Percentiles rank a stretch among this genome's conserved stretches.
Evolutionary conservation across 2,329 filamentous ascomycete genomes (phyloP).

Genomic region (Tolypocladium pustulatum): DNA sequence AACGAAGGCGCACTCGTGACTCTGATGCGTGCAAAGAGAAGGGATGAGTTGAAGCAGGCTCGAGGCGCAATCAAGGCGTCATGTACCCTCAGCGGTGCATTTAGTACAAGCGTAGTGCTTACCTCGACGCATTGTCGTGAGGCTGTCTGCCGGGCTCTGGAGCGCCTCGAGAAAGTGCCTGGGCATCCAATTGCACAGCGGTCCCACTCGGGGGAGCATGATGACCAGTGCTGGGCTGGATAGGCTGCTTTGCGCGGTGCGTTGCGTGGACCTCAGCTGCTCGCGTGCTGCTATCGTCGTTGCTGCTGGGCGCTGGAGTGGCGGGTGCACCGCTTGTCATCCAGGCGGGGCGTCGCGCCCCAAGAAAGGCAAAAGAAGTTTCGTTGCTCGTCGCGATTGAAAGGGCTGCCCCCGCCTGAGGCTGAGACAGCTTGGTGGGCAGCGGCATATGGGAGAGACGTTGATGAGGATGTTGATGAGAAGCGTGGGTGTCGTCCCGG

Average conservation of each 20-base stretch:
- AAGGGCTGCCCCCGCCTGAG: slow-evolving; percentile 11
- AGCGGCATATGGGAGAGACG: slow-evolving; percentile 13
- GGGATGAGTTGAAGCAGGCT: not conserved
- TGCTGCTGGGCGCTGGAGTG: not conserved
- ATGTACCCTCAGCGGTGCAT: not conserved
- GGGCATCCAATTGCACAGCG: not conserved
- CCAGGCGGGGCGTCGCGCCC: slow-evolving; percentile 21
- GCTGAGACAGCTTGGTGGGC: slow-evolving; percentile 8
- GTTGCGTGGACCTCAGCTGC: not conserved
- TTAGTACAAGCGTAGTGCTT: not conserved
- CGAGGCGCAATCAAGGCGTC: not conserved
- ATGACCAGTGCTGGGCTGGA: not conserved
- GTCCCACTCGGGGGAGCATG: not conserved
- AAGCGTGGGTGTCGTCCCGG: not conserved
- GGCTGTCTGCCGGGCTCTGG: not conserved
- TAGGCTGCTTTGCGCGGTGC: not conserved
- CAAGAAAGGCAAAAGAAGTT: slow-evolving; percentile 28
- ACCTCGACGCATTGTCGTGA: not conserved
- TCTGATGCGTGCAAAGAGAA: not conserved
- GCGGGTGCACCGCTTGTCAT: slow-evolving; percentile 7
- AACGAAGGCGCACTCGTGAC: not conserved
- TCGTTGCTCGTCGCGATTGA: slow-evolving; percentile 26
- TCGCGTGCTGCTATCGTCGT: not conserved
- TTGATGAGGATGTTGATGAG: not conserved
- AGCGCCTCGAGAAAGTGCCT: not conserved